Evolutionary conservation across 257 asterid genomes (phyloP), one percentile per base, ranked within the genome.

Genomic region (Solanum paucissectum): DNA sequence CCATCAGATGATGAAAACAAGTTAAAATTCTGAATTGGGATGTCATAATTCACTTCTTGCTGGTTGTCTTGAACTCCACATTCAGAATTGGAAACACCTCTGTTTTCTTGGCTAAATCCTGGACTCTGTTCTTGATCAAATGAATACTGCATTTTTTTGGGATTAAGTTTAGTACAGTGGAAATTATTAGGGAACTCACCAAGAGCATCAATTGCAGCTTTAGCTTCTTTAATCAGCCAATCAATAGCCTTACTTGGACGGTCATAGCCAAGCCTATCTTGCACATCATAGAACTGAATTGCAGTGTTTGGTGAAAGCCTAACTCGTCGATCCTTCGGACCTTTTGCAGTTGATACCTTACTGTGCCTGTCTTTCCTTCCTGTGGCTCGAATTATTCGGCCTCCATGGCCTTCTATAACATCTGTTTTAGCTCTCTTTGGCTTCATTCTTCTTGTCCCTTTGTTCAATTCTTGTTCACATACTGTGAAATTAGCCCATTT

Each of bases 201-300:
- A 42, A 97, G 99, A 92, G 95, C 98, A 86, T 97, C 99, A 83
- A 97, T 97, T 87, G 99, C 93, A 20, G 94, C 49, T 83, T 97
- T 94, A 10, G 99, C 99, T 82, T 97, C 94, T 86, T 94, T 96
- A 44, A 97, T 97, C 49, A 97, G 92, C 99, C 99, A 97, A 87
- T 97, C 99, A 7, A 97, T 98, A 5, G 99, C 99, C 81, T 97
- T 96, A 89, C 99, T 97, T 29, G 99, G 99, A 40, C 99, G 98
- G 94, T 96, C 99, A 83, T 94, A 96, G 71, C 99, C 99, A 6
- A 97, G 95, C 76, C 99, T 95, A 92, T 97, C 99, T 55, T 96
- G 99, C 10, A 96, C 99, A 86, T 97, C 99, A 90, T 97, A 97
- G 91, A 97, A 97, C 68, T 97, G 99, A 83, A 97, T 97, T 33